Percentiles rank a stretch among this genome's conserved stretches.
Evolutionary conservation across 495 filamentous ascomycete genomes (phyloP).

Genomic region (Cercophora samala): DNA sequence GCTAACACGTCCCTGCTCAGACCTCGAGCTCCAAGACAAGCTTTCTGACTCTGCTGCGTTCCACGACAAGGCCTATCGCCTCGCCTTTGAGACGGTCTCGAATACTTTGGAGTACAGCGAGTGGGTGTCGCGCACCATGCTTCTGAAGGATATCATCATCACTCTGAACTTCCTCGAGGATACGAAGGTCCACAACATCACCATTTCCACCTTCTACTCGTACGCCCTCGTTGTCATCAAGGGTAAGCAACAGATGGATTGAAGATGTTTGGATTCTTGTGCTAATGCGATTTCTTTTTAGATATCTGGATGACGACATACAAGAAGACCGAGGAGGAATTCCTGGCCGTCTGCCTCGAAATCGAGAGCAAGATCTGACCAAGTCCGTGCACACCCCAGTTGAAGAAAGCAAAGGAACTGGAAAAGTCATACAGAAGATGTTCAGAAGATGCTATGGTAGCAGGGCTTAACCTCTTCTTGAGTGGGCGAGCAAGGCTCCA

Average conservation of each 20-base stretch:
- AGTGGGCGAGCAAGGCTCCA: too few species aligned
- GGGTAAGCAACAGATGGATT: rapidly evolving
- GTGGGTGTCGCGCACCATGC: background rate
- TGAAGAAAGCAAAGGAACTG: too few species aligned
- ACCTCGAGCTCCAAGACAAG: too few species aligned
- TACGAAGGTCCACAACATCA: background rate
- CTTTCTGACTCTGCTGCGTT: too few species aligned
- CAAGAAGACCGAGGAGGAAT: background rate
- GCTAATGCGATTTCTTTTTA: background rate
- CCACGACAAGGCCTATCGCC: too few species aligned
- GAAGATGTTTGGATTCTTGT: rapidly evolving
- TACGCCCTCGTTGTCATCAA: background rate
- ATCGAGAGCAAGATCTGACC: background rate
- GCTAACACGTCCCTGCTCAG: too few species aligned
- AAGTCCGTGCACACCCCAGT: too few species aligned
- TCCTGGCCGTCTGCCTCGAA: background rate
- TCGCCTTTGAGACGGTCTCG: too few species aligned
- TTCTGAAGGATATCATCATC: background rate
- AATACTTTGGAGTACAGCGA: too few species aligned
- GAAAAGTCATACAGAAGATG: background rate
- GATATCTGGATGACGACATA: background rate
- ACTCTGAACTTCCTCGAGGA: background rate
- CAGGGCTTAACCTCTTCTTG: too few species aligned
- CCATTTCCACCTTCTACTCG: background rate
- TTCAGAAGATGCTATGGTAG: too few species aligned